These are phyloP conservation scores for Pseudognaphalium luteoalbum DNA, from an alignment of 129 eudicot genomes.

Conservation along the genomic window DNA sequence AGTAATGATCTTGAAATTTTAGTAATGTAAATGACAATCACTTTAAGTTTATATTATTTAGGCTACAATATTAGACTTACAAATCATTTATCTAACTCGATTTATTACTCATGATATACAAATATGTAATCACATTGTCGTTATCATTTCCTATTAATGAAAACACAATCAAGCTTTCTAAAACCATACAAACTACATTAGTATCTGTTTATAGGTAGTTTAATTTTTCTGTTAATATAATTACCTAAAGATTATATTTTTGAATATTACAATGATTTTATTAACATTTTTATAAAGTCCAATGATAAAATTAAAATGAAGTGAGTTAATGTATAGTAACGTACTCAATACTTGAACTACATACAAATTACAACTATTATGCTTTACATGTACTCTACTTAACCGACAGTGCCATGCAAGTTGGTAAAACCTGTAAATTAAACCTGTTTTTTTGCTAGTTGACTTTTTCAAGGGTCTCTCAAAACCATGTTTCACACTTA, in stretches of 20 bases:
- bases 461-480: slow-evolving; percentile 16
- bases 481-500: slow-evolving; percentile 21
- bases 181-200: no score
- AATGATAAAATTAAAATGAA: background rate
- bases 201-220: no score
- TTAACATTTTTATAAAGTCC: background rate
- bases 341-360: background rate
- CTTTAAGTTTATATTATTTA: no score
- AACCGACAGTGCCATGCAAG: slow-evolving; percentile 26
- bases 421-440: slow-evolving; percentile 21
- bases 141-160: no score
- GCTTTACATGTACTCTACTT: slow-evolving; percentile 26
- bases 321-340: background rate
- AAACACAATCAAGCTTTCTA: no score
- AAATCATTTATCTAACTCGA: no score
- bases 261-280: background rate
- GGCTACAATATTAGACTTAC: no score
- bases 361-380: slow-evolving; percentile 31
- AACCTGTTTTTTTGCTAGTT: slow-evolving; percentile 5
- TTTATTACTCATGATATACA: no score
- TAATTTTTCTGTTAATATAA: no score
- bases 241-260: no score
- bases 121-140: no score
- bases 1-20: background rate
- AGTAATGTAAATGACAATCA: background rate